Conservation (phyloP, 805 yeast species). For the Candida mattraensis region DNA sequence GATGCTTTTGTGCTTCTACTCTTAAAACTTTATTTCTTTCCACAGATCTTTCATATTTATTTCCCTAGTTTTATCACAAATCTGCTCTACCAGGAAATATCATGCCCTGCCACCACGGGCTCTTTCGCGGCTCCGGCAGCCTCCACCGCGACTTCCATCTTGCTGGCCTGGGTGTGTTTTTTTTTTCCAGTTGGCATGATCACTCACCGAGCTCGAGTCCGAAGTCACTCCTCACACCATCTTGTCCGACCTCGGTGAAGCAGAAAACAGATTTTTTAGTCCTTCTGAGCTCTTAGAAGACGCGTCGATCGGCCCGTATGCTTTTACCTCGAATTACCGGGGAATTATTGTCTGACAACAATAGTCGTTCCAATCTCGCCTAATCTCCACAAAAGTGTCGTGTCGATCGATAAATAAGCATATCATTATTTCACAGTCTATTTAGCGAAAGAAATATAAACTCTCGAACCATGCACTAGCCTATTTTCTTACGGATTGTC, state of each 20-base stretch:
- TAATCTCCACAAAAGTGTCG: too few relatives aligned
- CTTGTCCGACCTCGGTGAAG: slow-evolving; percentile 29
- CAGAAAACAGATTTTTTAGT: too few relatives aligned
- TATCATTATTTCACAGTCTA: too few relatives aligned
- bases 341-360: neutral
- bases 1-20: too few relatives aligned
- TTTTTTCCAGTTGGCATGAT: slow-evolving; percentile 6
- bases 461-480: too few relatives aligned
- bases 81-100: neutral
- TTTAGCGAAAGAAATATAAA: too few relatives aligned
- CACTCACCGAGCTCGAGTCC: slow-evolving; percentile 27
- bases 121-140: neutral
- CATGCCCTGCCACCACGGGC: slow-evolving; percentile 1
- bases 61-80: too few relatives aligned
- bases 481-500: too few relatives aligned
- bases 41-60: too few relatives aligned
- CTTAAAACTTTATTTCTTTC: neutral
- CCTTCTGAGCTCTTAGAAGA: slow-evolving; percentile 16
- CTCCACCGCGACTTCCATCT: slow-evolving; percentile 1
- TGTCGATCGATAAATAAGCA: too few relatives aligned
- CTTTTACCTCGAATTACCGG: neutral
- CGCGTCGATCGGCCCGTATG: slow-evolving; percentile 14
- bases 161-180: neutral
- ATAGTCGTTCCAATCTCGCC: too few relatives aligned
- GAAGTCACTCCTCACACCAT: slow-evolving; percentile 18